phyloP scores from a whole-genome alignment of 305 asterid genomes.

The Ilex paraguariensis region DNA sequence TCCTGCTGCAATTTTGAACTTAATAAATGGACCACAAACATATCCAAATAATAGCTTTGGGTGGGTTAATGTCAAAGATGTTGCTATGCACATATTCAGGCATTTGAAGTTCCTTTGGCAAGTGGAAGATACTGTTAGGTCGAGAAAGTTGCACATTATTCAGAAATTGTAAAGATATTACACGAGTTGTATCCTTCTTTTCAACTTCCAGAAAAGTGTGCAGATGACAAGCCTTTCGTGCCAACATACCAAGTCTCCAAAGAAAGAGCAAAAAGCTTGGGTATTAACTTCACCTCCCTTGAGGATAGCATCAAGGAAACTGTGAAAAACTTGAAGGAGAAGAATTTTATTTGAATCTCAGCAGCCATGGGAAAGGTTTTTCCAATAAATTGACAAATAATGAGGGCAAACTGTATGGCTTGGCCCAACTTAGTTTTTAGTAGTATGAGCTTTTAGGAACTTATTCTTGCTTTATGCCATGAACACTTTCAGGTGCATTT shows the following conservation, averaged over 20 bases:
- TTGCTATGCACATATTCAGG: constrained; percentile 39
- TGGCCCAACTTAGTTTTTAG: no score
- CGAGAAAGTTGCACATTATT: no score
- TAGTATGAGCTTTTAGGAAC: no score
- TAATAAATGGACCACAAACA: constrained; percentile 2
- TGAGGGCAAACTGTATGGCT: no score
- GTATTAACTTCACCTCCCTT: constrained; percentile 27
- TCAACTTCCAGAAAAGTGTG: constrained; percentile 5
- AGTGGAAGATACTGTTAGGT: constrained; percentile 37
- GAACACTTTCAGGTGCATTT: no score
- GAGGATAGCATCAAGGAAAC: constrained; percentile 39
- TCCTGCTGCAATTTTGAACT: not conserved
- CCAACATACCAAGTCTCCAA: constrained; percentile 17
- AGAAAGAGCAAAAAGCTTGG: constrained; percentile 31
- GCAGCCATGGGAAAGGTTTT: no score
- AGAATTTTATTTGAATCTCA: constrained; percentile 12
- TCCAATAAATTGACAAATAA: no score
- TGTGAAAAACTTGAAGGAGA: constrained; percentile 31
- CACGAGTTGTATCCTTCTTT: constrained; percentile 32
- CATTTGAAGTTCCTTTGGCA: constrained; percentile 36
- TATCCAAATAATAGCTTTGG: constrained; percentile 8
- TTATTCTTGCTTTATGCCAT: no score
- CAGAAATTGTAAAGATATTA: no score
- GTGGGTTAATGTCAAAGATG: constrained; percentile 47
- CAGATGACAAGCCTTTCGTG: constrained; percentile 5